phyloP scores from a whole-genome alignment of 768 basidiomycete genomes.

The Phylloporus arenicola region DNA sequence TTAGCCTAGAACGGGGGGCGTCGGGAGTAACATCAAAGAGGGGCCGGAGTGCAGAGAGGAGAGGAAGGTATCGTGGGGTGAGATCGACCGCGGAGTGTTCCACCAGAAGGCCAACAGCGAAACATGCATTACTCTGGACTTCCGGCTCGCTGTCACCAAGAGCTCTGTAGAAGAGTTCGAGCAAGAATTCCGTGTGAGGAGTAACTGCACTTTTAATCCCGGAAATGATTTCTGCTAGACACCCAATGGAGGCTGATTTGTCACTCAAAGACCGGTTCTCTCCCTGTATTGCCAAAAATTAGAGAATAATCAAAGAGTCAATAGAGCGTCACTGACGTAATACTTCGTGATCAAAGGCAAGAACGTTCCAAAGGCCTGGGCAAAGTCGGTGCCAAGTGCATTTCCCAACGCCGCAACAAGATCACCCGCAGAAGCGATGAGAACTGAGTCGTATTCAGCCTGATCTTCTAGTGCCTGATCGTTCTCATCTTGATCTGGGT shows the following conservation, averaged over 20 bases:
- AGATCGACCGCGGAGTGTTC: conserved; percentile 83
- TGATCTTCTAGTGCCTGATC: conserved; percentile 84
- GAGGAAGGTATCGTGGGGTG: conserved; percentile 68
- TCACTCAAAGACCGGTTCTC: conserved; percentile 85
- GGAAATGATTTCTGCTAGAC: conserved; percentile 90
- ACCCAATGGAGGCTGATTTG: conserved; percentile 88
- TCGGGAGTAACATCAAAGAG: conserved; percentile 67
- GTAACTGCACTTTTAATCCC: conserved; percentile 87
- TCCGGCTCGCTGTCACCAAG: conserved; percentile 84
- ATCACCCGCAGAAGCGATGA: conserved; percentile 91
- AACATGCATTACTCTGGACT: conserved; percentile 94
- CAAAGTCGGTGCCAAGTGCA: conserved; percentile 81
- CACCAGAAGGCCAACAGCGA: conserved; percentile 86
- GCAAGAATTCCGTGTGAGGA: conserved; percentile 72
- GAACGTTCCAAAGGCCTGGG: conserved; percentile 78
- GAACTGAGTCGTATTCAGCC: conserved; percentile 94
- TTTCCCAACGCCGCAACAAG: conserved; percentile 86
- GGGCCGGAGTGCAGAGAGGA: conserved; percentile 76
- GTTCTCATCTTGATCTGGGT: conserved; percentile 86
- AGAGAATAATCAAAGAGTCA: background rate
- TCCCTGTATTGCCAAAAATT: conserved; percentile 43
- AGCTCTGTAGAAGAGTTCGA: conserved; percentile 80
- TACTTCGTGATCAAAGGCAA: conserved; percentile 86
- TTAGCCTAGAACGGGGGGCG: conserved; percentile 60
- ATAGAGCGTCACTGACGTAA: conserved; percentile 55